Percentiles rank a stretch among this genome's conserved stretches.
Evolutionary conservation across 306 rosid species (phyloP).

Genomic region (Lathyrus aphaca): DNA sequence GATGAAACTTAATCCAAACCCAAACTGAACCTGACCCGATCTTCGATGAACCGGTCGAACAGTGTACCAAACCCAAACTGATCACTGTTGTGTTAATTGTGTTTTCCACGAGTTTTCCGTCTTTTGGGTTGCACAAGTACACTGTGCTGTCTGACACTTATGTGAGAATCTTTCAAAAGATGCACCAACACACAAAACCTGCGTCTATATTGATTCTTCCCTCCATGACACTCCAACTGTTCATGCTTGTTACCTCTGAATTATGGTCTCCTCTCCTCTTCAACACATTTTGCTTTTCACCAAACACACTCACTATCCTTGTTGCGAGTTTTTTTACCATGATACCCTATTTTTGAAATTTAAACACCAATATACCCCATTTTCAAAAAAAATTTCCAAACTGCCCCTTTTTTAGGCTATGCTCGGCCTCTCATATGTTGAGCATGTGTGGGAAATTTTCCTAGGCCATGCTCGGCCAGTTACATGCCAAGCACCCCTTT

Average conservation of each 20-base stretch:
- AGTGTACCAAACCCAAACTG: neutral
- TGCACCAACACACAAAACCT: neutral
- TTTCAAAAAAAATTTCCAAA: too few species aligned
- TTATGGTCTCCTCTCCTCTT: neutral
- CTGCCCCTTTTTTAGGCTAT: too few species aligned
- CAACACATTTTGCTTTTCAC: neutral
- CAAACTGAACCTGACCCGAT: too few species aligned
- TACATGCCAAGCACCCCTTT: too few species aligned
- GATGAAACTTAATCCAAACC: too few species aligned
- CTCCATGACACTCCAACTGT: neutral
- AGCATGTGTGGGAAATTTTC: too few species aligned
- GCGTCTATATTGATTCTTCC: neutral
- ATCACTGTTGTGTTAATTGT: conserved; percentile 43
- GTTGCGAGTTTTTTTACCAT: too few species aligned
- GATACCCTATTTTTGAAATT: too few species aligned
- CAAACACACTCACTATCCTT: neutral
- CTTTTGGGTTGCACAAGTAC: conserved; percentile 47
- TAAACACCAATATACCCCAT: too few species aligned
- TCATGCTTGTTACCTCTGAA: conserved; percentile 10
- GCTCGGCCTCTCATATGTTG: too few species aligned
- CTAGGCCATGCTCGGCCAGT: too few species aligned
- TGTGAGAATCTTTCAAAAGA: conserved; percentile 54
- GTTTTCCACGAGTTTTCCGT: conserved; percentile 27
- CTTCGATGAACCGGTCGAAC: too few species aligned
- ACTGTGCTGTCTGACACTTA: conserved; percentile 46